Evolutionary conservation across 495 filamentous ascomycete genomes (phyloP).

Genomic region (Bacidia gigantensis): DNA sequence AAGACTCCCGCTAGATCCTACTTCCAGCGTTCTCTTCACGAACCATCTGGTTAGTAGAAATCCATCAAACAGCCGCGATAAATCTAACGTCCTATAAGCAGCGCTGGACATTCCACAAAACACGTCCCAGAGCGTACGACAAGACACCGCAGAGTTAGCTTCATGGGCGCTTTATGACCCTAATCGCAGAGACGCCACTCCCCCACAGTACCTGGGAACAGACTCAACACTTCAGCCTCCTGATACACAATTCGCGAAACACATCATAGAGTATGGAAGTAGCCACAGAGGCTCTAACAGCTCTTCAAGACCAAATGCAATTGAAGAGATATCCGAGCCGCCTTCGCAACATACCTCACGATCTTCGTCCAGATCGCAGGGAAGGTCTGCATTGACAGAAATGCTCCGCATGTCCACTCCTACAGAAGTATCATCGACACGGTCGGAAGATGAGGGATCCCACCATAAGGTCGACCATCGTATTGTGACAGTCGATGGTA

Average conservation of each 20-base stretch:
- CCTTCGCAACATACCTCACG: constrained; percentile 30
- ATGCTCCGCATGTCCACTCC: constrained; percentile 46
- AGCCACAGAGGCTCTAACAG: constrained; percentile 12
- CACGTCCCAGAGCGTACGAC: constrained; percentile 62
- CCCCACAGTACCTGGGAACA: constrained; percentile 6
- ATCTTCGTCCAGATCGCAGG: constrained; percentile 16
- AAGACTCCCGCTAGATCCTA: constrained; percentile 66
- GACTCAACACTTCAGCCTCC: not conserved
- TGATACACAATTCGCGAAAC: not conserved
- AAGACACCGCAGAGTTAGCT: constrained; percentile 84
- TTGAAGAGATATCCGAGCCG: constrained; percentile 50
- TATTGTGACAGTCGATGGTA: constrained; percentile 15
- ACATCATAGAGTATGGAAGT: not conserved
- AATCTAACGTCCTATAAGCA: constrained; percentile 16
- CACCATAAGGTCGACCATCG: not conserved
- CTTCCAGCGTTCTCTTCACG: constrained; percentile 59
- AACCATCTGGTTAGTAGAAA: constrained; percentile 38
- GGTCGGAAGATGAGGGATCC: constrained; percentile 11
- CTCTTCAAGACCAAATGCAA: constrained; percentile 26
- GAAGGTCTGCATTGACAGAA: constrained; percentile 47
- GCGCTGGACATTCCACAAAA: constrained; percentile 54
- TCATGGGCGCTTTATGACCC: constrained; percentile 64
- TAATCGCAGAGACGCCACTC: constrained; percentile 19
- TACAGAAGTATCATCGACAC: constrained; percentile 19
- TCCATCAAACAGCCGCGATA: not conserved